A percentile compares a stretch with the other conserved stretches of the same genome.
Evolutionary conservation across 1,284 basidiomycete species (phyloP).

Genomic region (Trametes pubescens): DNA sequence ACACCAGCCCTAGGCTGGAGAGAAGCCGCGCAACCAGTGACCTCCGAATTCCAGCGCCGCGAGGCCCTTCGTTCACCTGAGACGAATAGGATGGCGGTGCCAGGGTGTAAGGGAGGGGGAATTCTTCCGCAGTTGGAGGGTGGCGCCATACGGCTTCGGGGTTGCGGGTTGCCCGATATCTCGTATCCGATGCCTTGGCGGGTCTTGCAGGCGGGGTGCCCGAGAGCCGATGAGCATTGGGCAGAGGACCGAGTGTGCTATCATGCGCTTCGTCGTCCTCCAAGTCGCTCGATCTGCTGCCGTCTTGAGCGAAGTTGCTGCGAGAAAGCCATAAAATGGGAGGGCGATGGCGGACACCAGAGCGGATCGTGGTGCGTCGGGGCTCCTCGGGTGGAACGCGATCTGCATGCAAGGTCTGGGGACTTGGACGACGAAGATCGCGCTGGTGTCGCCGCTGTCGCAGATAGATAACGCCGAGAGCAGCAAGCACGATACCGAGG

Average conservation of each 20-base stretch:
- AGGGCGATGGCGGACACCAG: not conserved
- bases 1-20: not conserved
- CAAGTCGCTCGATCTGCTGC: not conserved
- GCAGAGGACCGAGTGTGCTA: not conserved
- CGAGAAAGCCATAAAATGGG: not conserved
- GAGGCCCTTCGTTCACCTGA: not conserved
- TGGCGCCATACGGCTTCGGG: not conserved
- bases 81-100: not conserved
- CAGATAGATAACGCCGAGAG: not conserved
- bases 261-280: not conserved
- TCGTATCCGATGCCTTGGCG: not conserved
- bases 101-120: not conserved
- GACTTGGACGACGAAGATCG: not conserved
- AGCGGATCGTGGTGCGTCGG: too few species aligned
- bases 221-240: not conserved
- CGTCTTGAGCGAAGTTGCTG: constrained; percentile 1
- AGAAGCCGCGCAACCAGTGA: not conserved
- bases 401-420: not conserved
- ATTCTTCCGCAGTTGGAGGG: not conserved
- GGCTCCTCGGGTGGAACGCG: not conserved
- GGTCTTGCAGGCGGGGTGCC: not conserved
- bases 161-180: too few species aligned
- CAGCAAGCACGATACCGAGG: not conserved
- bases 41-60: not conserved
- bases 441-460: not conserved